phyloP scores from a whole-genome alignment of 805 yeast genomes.

The Candida manassasensis region DNA sequence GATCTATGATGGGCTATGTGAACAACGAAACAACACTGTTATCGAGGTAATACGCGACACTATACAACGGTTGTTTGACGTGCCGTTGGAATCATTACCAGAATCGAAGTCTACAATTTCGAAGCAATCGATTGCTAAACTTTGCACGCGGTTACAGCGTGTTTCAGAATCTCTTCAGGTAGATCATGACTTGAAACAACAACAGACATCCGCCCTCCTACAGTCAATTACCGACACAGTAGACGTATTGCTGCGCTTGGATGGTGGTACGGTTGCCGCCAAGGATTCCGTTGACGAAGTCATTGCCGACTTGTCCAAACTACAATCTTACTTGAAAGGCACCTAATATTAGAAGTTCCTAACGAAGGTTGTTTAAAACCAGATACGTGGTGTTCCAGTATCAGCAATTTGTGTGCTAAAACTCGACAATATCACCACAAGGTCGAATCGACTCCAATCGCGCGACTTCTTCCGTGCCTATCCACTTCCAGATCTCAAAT shows the following conservation, averaged over 20 bases:
- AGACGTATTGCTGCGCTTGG: not conserved
- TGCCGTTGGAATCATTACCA: slow-evolving; percentile 17
- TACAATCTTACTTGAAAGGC: slow-evolving; percentile 1
- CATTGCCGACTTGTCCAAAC: not conserved
- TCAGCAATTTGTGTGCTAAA: not conserved
- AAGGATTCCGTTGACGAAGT: not conserved
- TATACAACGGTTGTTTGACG: slow-evolving; percentile 17
- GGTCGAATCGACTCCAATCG: slow-evolving; percentile 1
- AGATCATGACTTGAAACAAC: not conserved
- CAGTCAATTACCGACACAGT: not conserved
- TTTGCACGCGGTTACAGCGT: not conserved
- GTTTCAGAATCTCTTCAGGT: not conserved
- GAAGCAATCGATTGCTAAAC: not conserved
- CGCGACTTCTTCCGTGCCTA: slow-evolving; percentile 30
- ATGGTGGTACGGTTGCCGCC: not conserved
- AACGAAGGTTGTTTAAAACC: too few species aligned
- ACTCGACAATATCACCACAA: not conserved
- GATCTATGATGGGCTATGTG: slow-evolving; percentile 6
- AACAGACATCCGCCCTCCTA: not conserved
- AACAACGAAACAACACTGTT: slow-evolving; percentile 7
- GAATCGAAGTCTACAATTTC: slow-evolving; percentile 4
- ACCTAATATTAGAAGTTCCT: too few species aligned
- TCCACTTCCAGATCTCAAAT: slow-evolving; percentile 78
- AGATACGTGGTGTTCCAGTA: too few species aligned
- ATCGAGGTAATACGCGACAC: slow-evolving; percentile 7